phyloP scores from a whole-genome alignment of 805 yeast species.

The Metschnikowia drakensbergensis region DNA sequence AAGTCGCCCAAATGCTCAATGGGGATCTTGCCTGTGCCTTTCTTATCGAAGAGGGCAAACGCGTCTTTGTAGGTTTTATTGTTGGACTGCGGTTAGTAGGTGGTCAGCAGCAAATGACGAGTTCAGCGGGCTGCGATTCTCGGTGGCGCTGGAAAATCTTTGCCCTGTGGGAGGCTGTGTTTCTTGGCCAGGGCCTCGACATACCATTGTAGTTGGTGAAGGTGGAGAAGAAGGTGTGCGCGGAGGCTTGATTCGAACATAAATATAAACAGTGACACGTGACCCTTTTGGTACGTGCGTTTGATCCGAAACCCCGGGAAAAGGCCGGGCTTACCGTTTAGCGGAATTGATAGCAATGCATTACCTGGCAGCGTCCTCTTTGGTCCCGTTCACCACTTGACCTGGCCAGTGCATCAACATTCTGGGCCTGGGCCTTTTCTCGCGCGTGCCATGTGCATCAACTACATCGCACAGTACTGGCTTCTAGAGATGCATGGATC shows the following conservation, averaged over 20 bases:
- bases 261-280: conserved; percentile 8
- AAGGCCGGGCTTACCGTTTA: too few species aligned
- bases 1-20: conserved; percentile 84
- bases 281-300: conserved; percentile 1
- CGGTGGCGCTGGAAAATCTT: too few species aligned
- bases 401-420: background rate
- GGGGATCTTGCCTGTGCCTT: conserved; percentile 90
- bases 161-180: too few species aligned
- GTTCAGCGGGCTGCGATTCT: background rate
- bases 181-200: background rate
- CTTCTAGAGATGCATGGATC: background rate
- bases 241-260: background rate
- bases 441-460: background rate
- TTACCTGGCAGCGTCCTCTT: too few species aligned
- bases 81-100: conserved; percentile 25
- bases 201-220: conserved; percentile 4
- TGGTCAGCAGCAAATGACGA: background rate
- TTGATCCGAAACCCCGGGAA: background rate
- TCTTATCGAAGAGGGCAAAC: conserved; percentile 92
- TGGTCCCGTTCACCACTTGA: background rate
- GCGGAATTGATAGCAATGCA: too few species aligned
- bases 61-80: conserved; percentile 74
- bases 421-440: background rate
- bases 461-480: background rate
- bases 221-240: background rate